Evolutionary conservation across 176 grass and related monocot genomes (phyloP).

Genomic region (Triticum aestivum): DNA sequence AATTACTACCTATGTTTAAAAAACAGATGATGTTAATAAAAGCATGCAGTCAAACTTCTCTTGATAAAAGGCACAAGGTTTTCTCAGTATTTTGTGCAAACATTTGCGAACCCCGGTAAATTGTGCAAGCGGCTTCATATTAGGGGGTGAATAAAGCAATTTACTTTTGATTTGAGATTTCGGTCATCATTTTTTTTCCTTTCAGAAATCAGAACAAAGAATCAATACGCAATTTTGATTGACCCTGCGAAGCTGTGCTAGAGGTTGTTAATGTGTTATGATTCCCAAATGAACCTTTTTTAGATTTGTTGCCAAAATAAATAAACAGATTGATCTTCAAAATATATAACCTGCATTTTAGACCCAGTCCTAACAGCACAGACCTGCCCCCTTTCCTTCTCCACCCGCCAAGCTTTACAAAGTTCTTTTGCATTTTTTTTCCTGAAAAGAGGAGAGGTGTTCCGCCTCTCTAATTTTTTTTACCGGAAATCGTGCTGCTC

Average conservation of each 20-base stretch:
- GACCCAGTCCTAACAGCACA: background rate
- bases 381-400: background rate
- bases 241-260: background rate
- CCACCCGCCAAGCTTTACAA: background rate
- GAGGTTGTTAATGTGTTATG: background rate
- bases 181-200: background rate
- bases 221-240: background rate
- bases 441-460: background rate
- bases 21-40: background rate
- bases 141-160: background rate
- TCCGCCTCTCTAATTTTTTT: background rate
- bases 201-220: background rate
- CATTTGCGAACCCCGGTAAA: background rate
- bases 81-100: background rate
- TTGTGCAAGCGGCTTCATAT: background rate
- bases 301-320: background rate
- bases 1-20: background rate
- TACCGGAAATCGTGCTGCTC: background rate
- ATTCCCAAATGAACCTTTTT: conserved; percentile 3
- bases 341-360: background rate
- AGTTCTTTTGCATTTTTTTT: background rate
- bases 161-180: background rate
- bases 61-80: background rate
- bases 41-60: background rate
- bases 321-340: background rate